Conservation (phyloP, 2,329 filamentous ascomycete genomes). For the Ploettnerulaceae sp. region DNA sequence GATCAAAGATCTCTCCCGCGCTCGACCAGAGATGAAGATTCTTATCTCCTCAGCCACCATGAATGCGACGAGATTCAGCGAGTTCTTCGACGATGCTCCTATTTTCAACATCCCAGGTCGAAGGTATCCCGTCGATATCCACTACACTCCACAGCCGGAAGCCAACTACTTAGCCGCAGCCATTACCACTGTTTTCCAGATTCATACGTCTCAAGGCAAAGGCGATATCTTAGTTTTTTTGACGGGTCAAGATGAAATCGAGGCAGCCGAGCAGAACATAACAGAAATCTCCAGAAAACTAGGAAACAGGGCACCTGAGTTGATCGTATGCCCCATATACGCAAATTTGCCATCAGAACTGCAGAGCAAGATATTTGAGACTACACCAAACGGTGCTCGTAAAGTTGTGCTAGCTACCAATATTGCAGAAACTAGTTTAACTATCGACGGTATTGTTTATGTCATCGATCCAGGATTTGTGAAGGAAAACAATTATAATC, state of each 20-base stretch:
- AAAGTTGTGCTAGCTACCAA: conserved; percentile 96
- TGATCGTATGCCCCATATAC: conserved; percentile 91
- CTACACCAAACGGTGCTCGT: conserved; percentile 75
- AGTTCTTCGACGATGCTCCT: conserved; percentile 87
- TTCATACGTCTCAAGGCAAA: conserved; percentile 77
- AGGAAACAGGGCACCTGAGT: conserved; percentile 75
- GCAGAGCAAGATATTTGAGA: conserved; percentile 91
- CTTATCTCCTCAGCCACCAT: conserved; percentile 93
- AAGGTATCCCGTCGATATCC: conserved; percentile 83
- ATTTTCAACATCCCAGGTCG: conserved; percentile 94
- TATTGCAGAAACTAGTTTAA: conserved; percentile 93
- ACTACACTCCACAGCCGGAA: conserved; percentile 85
- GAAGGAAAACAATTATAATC: conserved; percentile 93
- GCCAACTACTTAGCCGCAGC: conserved; percentile 90
- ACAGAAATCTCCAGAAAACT: conserved; percentile 83
- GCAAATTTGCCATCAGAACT: conserved; percentile 86
- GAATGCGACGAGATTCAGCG: conserved; percentile 86
- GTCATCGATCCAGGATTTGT: conserved; percentile 94
- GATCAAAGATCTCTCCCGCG: conserved; percentile 80
- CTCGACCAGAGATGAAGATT: conserved; percentile 79
- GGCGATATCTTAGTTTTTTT: conserved; percentile 94
- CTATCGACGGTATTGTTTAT: conserved; percentile 92
- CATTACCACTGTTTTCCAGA: conserved; percentile 91
- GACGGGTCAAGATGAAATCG: conserved; percentile 95
- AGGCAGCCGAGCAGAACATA: conserved; percentile 77